phyloP scores from a whole-genome alignment of 2,329 filamentous ascomycete genomes.

The Talaromyces verruculosus region DNA sequence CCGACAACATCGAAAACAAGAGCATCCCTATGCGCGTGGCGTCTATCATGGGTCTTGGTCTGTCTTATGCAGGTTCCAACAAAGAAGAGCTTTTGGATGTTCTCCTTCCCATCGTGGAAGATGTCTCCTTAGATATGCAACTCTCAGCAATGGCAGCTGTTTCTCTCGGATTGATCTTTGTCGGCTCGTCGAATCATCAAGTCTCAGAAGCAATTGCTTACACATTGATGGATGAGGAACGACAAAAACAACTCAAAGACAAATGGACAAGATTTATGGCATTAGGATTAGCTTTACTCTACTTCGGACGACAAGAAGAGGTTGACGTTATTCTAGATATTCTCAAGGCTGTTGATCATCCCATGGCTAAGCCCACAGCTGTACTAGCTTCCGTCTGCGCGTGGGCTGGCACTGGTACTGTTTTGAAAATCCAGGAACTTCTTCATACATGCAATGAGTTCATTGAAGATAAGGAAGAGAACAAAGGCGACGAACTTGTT shows the following conservation, averaged over 20 bases:
- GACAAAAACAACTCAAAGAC: constrained; percentile 85
- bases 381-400: constrained; percentile 95
- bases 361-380: constrained; percentile 93
- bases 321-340: constrained; percentile 98
- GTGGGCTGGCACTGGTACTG: constrained; percentile 95
- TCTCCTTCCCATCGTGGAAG: constrained; percentile 81
- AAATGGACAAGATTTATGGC: constrained; percentile 99
- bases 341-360: constrained; percentile 93
- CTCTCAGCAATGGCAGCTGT: constrained; percentile 94
- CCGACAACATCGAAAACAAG: constrained; percentile 75
- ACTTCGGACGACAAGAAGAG: constrained; percentile 95
- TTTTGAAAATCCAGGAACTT: constrained; percentile 94
- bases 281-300: constrained; percentile 86
- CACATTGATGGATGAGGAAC: constrained; percentile 89
- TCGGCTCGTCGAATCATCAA: constrained; percentile 87
- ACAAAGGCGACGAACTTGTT: constrained; percentile 91
- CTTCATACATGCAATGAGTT: constrained; percentile 98
- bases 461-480: constrained; percentile 89
- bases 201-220: constrained; percentile 90
- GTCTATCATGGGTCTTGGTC: constrained; percentile 91
- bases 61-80: constrained; percentile 92
- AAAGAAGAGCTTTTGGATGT: constrained; percentile 83
- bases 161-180: constrained; percentile 84
- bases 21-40: constrained; percentile 75
- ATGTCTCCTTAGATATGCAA: constrained; percentile 86